These are phyloP conservation scores for Amaranthus hypochondriacus DNA, from an alignment of 148 eudicot genomes.

Conservation along the genomic window DNA sequence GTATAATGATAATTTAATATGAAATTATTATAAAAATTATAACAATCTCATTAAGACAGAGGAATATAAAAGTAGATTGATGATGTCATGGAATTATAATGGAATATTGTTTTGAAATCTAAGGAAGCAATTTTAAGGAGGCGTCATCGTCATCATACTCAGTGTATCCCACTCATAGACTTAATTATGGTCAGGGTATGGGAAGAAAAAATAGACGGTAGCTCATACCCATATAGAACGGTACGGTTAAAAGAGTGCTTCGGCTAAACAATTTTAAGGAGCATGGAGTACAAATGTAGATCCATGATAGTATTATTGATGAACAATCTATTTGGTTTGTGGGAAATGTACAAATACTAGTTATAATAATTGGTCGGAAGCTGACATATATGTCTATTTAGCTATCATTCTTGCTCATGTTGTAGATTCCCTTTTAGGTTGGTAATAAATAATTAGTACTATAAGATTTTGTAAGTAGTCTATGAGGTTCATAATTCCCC, in stretches of 20 bases:
- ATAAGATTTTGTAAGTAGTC: neutral
- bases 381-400: constrained; percentile 1
- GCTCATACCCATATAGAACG: too few relatives aligned
- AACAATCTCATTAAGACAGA: too few relatives aligned
- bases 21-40: too few relatives aligned
- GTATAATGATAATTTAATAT: too few relatives aligned
- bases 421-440: neutral
- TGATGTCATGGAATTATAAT: too few relatives aligned
- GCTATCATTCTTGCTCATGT: constrained; percentile 6
- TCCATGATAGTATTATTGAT: neutral
- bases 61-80: too few relatives aligned
- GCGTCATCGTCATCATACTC: neutral
- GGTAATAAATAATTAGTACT: neutral
- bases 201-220: too few relatives aligned
- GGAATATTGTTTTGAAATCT: neutral
- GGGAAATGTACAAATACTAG: neutral
- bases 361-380: neutral
- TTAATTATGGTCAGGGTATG: too few relatives aligned
- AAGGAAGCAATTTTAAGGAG: neutral
- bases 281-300: neutral
- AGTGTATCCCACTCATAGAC: too few relatives aligned
- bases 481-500: neutral
- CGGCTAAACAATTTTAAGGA: neutral
- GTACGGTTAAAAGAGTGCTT: too few relatives aligned
- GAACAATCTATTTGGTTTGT: neutral